Base-by-base conservation (phyloP, 495 filamentous ascomycete species). In the Astrocystis sublimbata region DNA sequence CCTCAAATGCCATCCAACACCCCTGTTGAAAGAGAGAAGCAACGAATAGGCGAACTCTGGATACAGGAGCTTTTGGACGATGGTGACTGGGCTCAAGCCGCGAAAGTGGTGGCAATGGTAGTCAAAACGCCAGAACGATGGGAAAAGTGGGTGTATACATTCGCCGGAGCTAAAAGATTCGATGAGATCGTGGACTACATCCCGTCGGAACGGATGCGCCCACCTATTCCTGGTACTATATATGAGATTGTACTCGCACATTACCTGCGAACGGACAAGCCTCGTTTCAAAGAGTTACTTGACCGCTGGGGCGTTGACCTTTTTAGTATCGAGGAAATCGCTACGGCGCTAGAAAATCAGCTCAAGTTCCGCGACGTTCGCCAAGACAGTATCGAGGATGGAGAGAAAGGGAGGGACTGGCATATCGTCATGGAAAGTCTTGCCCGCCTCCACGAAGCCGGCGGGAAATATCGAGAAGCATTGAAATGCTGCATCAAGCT, bases 61-160 rank as follows among this genome's bases (percentile, higher is more conserved):
- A 76, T 97, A 49, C 86, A 93, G 45, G 90, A 96, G 64, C 83
- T 96, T 26, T 80, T 96, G 41, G 79, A 86, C 6, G 79, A 82
- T 1, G 80, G 82, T 12, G 82, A 92, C 55, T 98, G 96, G 96
- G 68, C 71, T 2, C 78, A 81, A 53, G 94, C 93, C 6, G 93
- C 91, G 0, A 79, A 85, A 61, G 78, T 92, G 12, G 93, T 91
- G 64, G 88, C 87, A 2, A 90, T 89, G 66, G 92, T 97, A 10
- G 76, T 97, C 0, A 83, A 86, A 38, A 89, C 85, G n/a, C 82
- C 92, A 4, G 75, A 86, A 46, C 81, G 89, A 64, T 98, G 96
- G 96, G 93, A 98, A 72, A 88, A 93, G 63, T 97, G 92, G 92
- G 88, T 93, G 8, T 92, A 88, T 86, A 85, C 81, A 0, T 98